Evolutionary conservation across 352 stramenopile genomes (phyloP), one percentile per base, ranked within the genome.

Genomic region (Aphanomyces euteiches): DNA sequence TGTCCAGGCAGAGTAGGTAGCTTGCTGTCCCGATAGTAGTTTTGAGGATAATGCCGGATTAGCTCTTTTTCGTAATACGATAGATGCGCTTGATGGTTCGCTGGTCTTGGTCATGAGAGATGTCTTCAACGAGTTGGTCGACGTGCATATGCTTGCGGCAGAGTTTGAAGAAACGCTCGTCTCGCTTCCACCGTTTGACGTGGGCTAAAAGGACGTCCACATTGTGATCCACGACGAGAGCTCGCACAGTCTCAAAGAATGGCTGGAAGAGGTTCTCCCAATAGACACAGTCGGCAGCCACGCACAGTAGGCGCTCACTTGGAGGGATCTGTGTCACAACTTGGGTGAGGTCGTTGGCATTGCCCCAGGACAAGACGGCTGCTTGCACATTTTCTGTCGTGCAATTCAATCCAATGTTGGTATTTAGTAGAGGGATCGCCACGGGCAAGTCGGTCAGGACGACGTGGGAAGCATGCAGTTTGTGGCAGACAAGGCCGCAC

Each of bases 241-340:
- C 40, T n/a, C 54, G 54, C 19, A 72, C 53, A 6, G 66, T 72
- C 28, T 67, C 21, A 4, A 59, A 59, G 10, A 72, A 61, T 4
- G 66, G 66, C 10, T 59, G 54, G 41, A 72, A 67, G 34, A 72
- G 37, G 4, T 19, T 17, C 43, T 72, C 66, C 66, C 66, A 72
- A 50, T 72, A 72, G n/a, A 72, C 56, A 56, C 66, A 72, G 39
- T 72, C 66, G 15, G 66, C 66, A 8, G 66, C 66, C 1, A 72
- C 17, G 15, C 61, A 53, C 17, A 72, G 7, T 4, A 34, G 28
- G 3, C 5, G 19, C 5, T 34, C 54, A 21, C n/a, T 3, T 45
- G 17, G 13, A 7, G 13, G 15, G 12, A 28, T 48, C 5, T 17
- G 21, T 28, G 17, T n/a, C 47, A 58, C 2, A 2, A 56, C 61